These are phyloP conservation scores for Ilex asprella DNA, from an alignment of 257 asterid species.

Conservation along the genomic window DNA sequence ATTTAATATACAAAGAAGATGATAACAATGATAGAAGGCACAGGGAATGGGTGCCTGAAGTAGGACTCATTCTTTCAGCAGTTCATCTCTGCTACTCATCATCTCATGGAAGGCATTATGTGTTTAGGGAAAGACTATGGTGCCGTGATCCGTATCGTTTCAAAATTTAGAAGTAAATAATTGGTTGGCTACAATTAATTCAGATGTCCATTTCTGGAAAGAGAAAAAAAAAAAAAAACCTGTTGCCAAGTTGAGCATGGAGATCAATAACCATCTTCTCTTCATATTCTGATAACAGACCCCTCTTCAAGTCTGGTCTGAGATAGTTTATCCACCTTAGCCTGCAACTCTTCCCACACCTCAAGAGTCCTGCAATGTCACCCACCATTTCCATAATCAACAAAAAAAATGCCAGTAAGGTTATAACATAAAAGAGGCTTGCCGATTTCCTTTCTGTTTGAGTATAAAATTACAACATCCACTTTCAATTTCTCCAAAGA, in stretches of 20 bases:
- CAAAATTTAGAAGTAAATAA: too few species aligned
- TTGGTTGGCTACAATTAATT: too few species aligned
- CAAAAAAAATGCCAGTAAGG: background rate
- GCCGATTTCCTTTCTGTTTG: too few species aligned
- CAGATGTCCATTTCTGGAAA: background rate
- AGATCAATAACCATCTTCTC: conserved; percentile 96
- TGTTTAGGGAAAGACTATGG: too few species aligned
- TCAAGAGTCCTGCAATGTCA: conserved; percentile 52
- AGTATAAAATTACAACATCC: background rate
- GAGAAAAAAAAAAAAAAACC: conserved; percentile 24
- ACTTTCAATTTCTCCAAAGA: background rate
- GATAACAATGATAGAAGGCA: conserved; percentile 16
- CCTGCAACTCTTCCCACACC: conserved; percentile 97
- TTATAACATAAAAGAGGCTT: background rate
- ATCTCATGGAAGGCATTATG: too few species aligned
- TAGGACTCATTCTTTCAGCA: background rate
- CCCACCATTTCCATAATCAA: conserved; percentile 6
- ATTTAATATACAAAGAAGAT: background rate
- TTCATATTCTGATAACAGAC: conserved; percentile 79
- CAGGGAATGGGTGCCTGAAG: conserved; percentile 12
- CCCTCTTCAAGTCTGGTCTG: conserved; percentile 92
- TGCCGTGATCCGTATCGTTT: too few species aligned
- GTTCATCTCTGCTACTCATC: too few species aligned
- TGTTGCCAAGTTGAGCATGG: conserved; percentile 94
- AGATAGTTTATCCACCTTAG: conserved; percentile 89